phyloP scores from a whole-genome alignment of 352 stramenopile species.

The Poterioochromonas sp. region DNA sequence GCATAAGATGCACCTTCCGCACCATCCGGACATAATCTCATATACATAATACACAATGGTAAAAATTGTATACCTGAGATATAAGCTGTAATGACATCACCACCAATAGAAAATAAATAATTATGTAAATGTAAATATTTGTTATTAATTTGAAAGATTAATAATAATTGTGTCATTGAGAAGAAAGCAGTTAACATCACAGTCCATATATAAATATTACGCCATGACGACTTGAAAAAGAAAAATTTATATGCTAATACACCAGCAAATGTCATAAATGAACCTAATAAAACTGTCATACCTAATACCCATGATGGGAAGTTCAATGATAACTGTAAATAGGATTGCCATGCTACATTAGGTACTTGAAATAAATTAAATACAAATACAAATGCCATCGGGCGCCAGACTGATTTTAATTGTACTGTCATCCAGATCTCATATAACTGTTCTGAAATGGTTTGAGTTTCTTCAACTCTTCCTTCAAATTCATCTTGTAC shows the following conservation, averaged over 20 bases:
- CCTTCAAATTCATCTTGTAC: not conserved
- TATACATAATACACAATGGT: conserved; percentile 47
- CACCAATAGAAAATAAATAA: conserved; percentile 47
- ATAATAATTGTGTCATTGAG: conserved; percentile 48
- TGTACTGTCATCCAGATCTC: conserved; percentile 51
- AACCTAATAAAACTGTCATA: conserved; percentile 37
- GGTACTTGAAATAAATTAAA: conserved; percentile 55
- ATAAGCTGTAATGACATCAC: conserved; percentile 48
- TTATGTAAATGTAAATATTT: conserved; percentile 39
- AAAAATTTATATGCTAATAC: conserved; percentile 51
- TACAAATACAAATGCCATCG: conserved; percentile 47
- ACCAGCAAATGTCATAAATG: conserved; percentile 44
- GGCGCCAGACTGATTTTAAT: conserved; percentile 49
- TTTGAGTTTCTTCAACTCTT: not conserved
- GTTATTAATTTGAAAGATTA: conserved; percentile 46
- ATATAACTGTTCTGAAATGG: conserved; percentile 42
- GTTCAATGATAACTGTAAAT: conserved; percentile 48
- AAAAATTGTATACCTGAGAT: conserved; percentile 49
- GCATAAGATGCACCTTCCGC: conserved; percentile 54
- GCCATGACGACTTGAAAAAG: conserved; percentile 52
- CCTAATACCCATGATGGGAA: conserved; percentile 49
- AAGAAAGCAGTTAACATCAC: conserved; percentile 47
- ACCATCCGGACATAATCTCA: conserved; percentile 52
- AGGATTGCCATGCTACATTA: conserved; percentile 55
- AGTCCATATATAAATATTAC: conserved; percentile 50